Percentiles rank a stretch among this genome's conserved stretches.
Conservation (phyloP, 257 asterid species). For the Jasminum sambac region DNA sequence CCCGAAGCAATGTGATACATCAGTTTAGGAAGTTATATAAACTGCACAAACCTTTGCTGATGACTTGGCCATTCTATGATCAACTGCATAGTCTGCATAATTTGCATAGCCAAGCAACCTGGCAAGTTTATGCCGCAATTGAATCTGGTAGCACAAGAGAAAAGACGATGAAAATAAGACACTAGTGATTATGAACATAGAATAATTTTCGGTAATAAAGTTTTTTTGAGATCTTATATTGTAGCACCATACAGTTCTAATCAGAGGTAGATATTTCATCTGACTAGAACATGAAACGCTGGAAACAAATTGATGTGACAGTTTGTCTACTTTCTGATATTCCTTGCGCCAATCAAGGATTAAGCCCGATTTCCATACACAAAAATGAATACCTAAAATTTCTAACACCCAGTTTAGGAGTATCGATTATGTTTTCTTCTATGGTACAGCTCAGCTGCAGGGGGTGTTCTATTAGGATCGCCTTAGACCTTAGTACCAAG, state of each 20-base stretch:
- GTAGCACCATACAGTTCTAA: not conserved
- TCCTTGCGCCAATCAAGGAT: not conserved
- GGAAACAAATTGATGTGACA: not conserved
- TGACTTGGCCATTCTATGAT: constrained; percentile 76
- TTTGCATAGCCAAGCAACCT: constrained; percentile 85
- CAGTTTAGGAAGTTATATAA: constrained; percentile 20
- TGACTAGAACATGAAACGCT: not conserved
- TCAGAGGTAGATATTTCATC: not conserved
- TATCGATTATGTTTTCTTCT: not conserved
- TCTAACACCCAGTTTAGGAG: not conserved
- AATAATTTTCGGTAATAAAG: not conserved
- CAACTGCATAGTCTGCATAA: constrained; percentile 77
- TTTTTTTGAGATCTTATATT: not conserved
- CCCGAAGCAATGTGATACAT: constrained; percentile 7
- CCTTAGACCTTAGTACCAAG: not conserved
- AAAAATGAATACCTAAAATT: not conserved
- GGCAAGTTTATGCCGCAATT: constrained; percentile 79
- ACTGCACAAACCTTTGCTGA: constrained; percentile 67
- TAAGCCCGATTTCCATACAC: not conserved
- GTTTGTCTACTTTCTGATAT: not conserved
- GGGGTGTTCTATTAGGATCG: not conserved
- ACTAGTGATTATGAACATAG: not conserved
- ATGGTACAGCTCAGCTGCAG: not conserved
- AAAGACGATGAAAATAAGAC: not conserved
- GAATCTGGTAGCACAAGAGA: constrained; percentile 58